Conservation (phyloP, 83 land plant species). For the Isoetes engelmannii region DNA sequence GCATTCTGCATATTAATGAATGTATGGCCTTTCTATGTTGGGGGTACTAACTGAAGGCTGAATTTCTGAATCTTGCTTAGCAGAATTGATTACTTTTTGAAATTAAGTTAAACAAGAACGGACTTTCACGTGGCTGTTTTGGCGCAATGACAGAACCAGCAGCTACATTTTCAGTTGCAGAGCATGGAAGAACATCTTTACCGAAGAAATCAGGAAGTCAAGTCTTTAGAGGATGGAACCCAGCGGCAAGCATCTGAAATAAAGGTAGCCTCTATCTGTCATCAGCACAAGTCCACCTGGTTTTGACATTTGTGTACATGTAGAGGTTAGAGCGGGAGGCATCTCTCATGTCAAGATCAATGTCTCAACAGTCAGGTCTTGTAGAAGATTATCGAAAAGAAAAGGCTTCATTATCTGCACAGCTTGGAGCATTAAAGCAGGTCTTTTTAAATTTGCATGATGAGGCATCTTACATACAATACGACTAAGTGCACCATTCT, state of each 20-base stretch:
- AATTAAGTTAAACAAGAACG: too few relatives aligned
- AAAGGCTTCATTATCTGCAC: constrained; percentile 22
- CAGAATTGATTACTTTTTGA: too few relatives aligned
- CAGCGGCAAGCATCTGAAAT: constrained; percentile 16
- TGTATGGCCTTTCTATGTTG: too few relatives aligned
- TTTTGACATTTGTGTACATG: background rate
- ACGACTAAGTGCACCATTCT: too few relatives aligned
- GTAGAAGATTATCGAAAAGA: constrained; percentile 26
- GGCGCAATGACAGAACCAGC: constrained; percentile 13
- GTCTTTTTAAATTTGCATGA: background rate
- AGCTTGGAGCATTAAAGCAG: constrained; percentile 21
- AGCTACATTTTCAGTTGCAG: constrained; percentile 25
- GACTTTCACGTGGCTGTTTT: too few relatives aligned
- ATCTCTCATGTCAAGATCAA: constrained; percentile 26
- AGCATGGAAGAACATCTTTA: constrained; percentile 24
- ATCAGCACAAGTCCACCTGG: background rate
- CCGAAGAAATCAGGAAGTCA: constrained; percentile 20
- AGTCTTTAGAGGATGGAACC: constrained; percentile 20
- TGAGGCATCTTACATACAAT: too few relatives aligned
- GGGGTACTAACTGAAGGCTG: too few relatives aligned
- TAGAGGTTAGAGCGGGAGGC: constrained; percentile 31
- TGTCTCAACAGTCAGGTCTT: constrained; percentile 29
- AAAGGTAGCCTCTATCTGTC: constrained; percentile 20
- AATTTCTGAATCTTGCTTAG: too few relatives aligned
- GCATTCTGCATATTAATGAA: too few relatives aligned